These are phyloP conservation scores for Kodamaea plutei DNA, from an alignment of 1,139 yeast species.

Conservation along the genomic window DNA sequence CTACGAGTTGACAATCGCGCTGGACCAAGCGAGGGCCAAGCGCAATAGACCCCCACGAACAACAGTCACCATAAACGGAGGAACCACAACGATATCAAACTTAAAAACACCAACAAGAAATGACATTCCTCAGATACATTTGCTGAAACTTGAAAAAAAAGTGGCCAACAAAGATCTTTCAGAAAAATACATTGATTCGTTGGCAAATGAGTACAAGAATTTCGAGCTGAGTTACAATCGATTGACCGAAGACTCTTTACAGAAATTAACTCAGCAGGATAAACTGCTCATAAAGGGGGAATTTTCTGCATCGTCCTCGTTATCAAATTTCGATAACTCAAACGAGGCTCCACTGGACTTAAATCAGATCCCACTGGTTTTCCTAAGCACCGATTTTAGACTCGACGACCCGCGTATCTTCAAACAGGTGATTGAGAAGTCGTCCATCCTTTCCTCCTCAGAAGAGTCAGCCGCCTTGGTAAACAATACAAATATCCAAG, in stretches of 20 bases:
- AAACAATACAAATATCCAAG: slow-evolving; percentile 64
- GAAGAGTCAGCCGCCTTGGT: slow-evolving; percentile 13
- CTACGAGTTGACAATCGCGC: slow-evolving; percentile 63
- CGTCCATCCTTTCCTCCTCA: slow-evolving; percentile 33
- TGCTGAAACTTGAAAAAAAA: slow-evolving; percentile 53
- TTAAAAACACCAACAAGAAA: slow-evolving; percentile 67
- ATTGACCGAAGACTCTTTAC: slow-evolving; percentile 47
- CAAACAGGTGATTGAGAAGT: slow-evolving; percentile 61
- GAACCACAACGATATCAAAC: slow-evolving; percentile 36
- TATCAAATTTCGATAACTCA: slow-evolving; percentile 12
- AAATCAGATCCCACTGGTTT: slow-evolving; percentile 61
- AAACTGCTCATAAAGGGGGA: slow-evolving; percentile 22
- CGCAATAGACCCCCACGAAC: slow-evolving; percentile 28
- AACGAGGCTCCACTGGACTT: slow-evolving; percentile 10
- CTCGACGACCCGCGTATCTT: slow-evolving; percentile 87
- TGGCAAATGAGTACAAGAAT: slow-evolving; percentile 51
- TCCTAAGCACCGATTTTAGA: slow-evolving; percentile 63
- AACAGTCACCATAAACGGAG: slow-evolving; percentile 41
- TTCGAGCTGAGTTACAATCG: slow-evolving; percentile 49
- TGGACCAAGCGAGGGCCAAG: slow-evolving; percentile 43
- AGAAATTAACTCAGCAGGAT: slow-evolving; percentile 32
- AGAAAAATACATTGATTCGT: slow-evolving; percentile 33
- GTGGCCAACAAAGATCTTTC: slow-evolving; percentile 47
- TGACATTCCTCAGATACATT: slow-evolving; percentile 81
- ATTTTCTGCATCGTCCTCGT: slow-evolving; percentile 16